These are phyloP conservation scores for Asclepias syriaca DNA, from an alignment of 257 asterid species.

Conservation along the genomic window DNA sequence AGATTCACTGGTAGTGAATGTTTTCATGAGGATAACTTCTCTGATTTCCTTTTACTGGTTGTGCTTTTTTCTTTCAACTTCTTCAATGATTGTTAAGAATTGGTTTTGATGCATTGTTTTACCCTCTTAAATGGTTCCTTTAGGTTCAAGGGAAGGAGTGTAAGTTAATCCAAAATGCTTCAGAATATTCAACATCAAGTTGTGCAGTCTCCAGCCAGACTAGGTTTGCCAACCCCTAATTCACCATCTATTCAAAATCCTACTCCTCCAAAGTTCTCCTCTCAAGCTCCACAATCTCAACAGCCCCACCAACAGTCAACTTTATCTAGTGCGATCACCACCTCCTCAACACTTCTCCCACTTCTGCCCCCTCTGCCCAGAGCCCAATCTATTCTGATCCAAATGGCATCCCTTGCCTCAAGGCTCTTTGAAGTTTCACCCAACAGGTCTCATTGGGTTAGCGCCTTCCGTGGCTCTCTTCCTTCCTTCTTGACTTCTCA, in stretches of 20 bases:
- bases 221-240: constrained; percentile 83
- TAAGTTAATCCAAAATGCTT: constrained; percentile 36
- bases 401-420: constrained; percentile 81
- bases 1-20: neutral
- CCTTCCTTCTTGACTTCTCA: constrained; percentile 71
- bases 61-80: neutral
- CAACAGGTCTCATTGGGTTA: constrained; percentile 66
- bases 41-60: neutral
- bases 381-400: constrained; percentile 75
- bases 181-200: constrained; percentile 75
- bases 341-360: constrained; percentile 77
- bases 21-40: neutral
- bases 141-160: constrained; percentile 9
- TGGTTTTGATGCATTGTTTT: neutral
- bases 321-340: constrained; percentile 36
- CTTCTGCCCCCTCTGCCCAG: constrained; percentile 89
- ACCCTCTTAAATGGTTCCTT: neutral
- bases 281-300: constrained; percentile 50
- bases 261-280: constrained; percentile 54
- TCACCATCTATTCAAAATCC: constrained; percentile 77
- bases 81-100: neutral
- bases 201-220: constrained; percentile 85
- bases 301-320: constrained; percentile 36
- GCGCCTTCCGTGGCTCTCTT: constrained; percentile 69
- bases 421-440: constrained; percentile 84